Conservation (phyloP, 305 asterid species). For the Rubia occidens region DNA sequence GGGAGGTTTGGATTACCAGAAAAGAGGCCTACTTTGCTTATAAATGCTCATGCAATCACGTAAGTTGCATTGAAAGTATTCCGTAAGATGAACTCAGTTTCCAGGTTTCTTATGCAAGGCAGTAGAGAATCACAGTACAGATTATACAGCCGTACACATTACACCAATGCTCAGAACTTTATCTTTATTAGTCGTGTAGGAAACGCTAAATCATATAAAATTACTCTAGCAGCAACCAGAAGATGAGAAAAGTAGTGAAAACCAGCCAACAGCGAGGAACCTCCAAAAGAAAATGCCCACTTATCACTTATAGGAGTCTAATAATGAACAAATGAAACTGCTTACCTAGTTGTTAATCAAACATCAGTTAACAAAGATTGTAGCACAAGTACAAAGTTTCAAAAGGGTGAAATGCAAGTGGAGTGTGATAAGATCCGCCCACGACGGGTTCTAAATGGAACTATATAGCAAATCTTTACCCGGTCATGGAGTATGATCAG, state of each 20-base stretch:
- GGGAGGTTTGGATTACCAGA: not conserved
- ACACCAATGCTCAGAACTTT: not conserved
- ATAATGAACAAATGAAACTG: not conserved
- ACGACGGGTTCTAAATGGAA: not conserved
- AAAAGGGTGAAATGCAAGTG: not conserved
- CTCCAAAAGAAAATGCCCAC: not conserved
- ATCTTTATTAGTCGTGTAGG: not conserved
- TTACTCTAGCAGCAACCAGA: not conserved
- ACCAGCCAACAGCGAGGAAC: not conserved
- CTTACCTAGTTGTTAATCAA: not conserved
- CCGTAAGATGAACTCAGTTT: not conserved
- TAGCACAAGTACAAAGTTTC: not conserved
- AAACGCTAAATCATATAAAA: not conserved
- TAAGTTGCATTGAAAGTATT: not conserved
- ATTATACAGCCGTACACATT: not conserved
- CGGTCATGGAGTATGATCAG: not conserved
- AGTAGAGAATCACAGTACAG: not conserved
- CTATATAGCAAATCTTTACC: not conserved
- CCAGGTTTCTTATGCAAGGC: not conserved
- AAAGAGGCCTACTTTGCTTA: not conserved
- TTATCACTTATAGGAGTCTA: not conserved
- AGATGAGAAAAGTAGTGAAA: conserved; percentile 10
- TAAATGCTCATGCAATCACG: not conserved
- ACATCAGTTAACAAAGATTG: not conserved
- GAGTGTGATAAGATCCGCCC: not conserved